Evolutionary conservation across 169 alveolate genomes (phyloP), one percentile per base, ranked within the genome.

Genomic region (Plasmodium gallinaceum): DNA sequence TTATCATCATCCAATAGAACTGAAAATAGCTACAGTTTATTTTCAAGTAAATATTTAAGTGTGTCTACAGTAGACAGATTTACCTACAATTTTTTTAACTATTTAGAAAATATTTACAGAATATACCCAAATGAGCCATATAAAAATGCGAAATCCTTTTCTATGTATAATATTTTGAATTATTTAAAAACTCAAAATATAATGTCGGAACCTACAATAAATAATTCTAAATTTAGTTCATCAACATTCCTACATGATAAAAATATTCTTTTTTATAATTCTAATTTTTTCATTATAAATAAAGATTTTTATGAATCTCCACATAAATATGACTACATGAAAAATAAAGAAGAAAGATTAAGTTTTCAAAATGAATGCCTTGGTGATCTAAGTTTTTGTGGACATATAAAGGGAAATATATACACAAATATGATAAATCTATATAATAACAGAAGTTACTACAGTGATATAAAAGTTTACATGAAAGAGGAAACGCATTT

Each of bases 61-160:
- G 95, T 94, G 14, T 90, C 96, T 5, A 92, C 95, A 5, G 93
- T 92, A 9, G 96, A 92, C 16, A 80, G 94, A 74, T 94, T 94
- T 88, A 94, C 96, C 42, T 90, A 62, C 60, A 54, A 88, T 51
- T 86, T 94, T 48, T 64, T 80, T 51, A 83, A 73, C 58, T 92
- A 80, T 71, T 45, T 94, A 26, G 75, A 88, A 42, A 70, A 73
- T 45, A 94, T 94, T 8, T 24, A 83, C 24, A 60, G 61, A 62
- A 88, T 92, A 45, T 64, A 91, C 22, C 42, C 43, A 51, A 18
- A 66, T 9, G 94, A 94, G 10, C 72, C 62, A 71, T 20, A 68
- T 66, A 80, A 80, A 80, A 80, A 66, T 62, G 54, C 42, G 12
- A 80, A 68, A 60, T 58, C 83, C 1, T 80, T 80, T 80, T 68